Base-by-base conservation (phyloP, 352 stramenopile genomes). In the Paralagenidium karlingii region DNA sequence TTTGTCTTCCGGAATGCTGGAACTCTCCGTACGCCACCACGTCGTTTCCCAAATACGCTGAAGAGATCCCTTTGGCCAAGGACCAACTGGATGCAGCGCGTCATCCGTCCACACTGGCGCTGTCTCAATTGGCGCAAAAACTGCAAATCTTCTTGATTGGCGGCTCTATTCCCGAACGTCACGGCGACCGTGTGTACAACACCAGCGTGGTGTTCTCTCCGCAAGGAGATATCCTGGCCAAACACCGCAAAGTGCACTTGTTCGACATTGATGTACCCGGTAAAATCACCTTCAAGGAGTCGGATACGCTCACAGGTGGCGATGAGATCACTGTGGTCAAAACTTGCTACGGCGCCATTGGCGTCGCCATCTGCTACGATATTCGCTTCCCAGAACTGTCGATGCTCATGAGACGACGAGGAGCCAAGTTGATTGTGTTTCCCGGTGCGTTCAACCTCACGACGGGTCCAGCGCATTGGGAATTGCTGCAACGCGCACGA, bases 261-360 rank as follows among this genome's bases (percentile, higher is more conserved):
- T 99, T 99, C 63, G 96, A 99, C 64, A 98, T 99, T 36, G 88
- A 99, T 55, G 92, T 99, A 29, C 96, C 96, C 1, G 96, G 96
- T 38, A 96, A 95, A 36, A 98, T 99, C 54, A 97, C 79, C 24
- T 99, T 99, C 68, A 97, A 96, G 68, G 97, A 99, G 68, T 98
- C 88, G 29, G 95, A 99, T 49, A 99, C 96, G 21, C 75, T 99
- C 9, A 96, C 78, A 38, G 63, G 85, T 3, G 97, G 97, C 43
- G 77, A 96, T 53, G 52, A 51, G 33, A 50, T 91, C 40, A 90
- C 77, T 43, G 53, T 93, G 33, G 88, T 90, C 42, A 75, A 94
- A 55, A 94, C 80, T 34, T 74, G 70, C 21, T 95, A 74, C 49
- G 81, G 84, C 61, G 92, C 92, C 47, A 89, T 99, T 39, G 96